Evolutionary conservation across 257 asterid species (phyloP), one percentile per base, ranked within the genome.

Genomic region (Solanum chiquidenum): DNA sequence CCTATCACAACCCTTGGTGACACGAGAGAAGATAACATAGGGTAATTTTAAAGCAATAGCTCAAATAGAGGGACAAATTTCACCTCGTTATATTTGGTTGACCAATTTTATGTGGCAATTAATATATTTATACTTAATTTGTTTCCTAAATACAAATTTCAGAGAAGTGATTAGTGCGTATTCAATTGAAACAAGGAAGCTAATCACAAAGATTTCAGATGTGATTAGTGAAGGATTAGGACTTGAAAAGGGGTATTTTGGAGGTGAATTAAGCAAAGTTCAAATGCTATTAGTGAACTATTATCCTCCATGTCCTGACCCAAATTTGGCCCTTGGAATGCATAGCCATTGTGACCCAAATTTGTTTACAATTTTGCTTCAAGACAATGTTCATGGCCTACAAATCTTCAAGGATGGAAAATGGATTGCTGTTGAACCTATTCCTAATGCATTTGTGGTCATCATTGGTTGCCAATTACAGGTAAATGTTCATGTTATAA

Each of bases 261-360:
- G 83, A 64, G 86, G 88, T 12, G 94, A 87, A 44, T 38, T 94
- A 13, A 93, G 93, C 62, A 76, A 90, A 74, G 92, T 31, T 60
- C 94, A 93, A 16, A 21, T 88, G 13, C 5, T 94, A 52, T 92
- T 94, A 1, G 93, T 91, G 44, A 96, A 95, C 91, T 88, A 93
- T 85, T 94, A 96, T 29, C 94, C 94, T 14, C 92, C 95, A 66
- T 95, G 99, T 88, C 96, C 98, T 0, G 88, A 96, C 49, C 99
- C 99, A 5, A 91, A 91, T 46, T 69, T 93, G 69, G 93, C 98
- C 1, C 85, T 95, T 27, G 99, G 98, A 75, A 85, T 95, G 91
- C 93, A 92, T 3, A 89, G 87, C 66, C 99, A 96, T 79, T 23
- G 88, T 12, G 98, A 94, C 40, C 97, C 99, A 2, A 93, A 93